Evolutionary conservation across 2,329 filamentous ascomycete genomes (phyloP).

Genomic region (Cladorrhinum sp.): DNA sequence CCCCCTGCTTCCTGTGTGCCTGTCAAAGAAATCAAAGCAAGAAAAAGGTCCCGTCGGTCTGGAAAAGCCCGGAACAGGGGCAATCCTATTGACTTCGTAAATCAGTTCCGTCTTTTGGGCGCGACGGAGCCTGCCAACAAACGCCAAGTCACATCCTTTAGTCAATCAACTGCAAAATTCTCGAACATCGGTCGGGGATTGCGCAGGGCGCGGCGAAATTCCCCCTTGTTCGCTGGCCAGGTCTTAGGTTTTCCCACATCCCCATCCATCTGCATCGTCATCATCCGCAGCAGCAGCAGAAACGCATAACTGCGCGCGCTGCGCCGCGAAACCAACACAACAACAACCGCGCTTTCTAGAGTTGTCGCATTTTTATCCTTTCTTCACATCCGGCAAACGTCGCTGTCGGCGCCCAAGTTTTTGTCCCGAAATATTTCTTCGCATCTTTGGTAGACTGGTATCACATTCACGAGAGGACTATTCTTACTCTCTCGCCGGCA

Average conservation of each 20-base stretch:
- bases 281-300: not conserved
- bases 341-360: not conserved
- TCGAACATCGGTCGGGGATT: not conserved
- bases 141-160: no score
- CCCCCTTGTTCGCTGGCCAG: not conserved
- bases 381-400: not conserved
- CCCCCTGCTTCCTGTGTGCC: no score
- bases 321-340: not conserved
- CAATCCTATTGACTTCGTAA: not conserved
- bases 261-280: no score
- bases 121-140: no score
- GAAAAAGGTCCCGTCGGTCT: not conserved
- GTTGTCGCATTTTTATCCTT: not conserved
- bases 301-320: not conserved
- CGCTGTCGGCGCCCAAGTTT: not conserved
- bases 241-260: not conserved
- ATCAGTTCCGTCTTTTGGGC: not conserved
- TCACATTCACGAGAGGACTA: not conserved
- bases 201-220: not conserved
- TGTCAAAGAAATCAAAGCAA: not conserved
- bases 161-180: not conserved
- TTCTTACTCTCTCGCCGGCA: constrained; percentile 12
- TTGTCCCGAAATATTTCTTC: not conserved
- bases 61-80: not conserved
- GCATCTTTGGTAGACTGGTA: not conserved